A percentile compares a stretch with the other conserved stretches of the same genome.
Evolutionary conservation across 495 filamentous ascomycete species (phyloP).

Genomic region (Hypoxylon perforatum): DNA sequence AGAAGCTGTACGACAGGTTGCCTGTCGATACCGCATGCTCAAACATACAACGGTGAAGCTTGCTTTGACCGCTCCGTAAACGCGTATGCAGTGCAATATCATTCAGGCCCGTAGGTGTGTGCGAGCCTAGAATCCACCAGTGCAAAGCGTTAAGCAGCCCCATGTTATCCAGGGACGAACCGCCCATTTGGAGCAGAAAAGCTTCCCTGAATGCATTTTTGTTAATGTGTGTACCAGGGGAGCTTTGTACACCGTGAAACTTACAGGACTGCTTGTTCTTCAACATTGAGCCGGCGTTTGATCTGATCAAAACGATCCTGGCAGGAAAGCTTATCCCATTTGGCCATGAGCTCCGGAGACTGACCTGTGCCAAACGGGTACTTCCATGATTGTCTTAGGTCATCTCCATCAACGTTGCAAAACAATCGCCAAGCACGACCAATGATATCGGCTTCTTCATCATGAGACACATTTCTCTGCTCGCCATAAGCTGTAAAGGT

Average conservation of each 20-base stretch:
- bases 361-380: conserved; percentile 33
- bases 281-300: conserved; percentile 21
- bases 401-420: conserved; percentile 42
- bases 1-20: conserved; percentile 40
- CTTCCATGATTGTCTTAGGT: conserved; percentile 30
- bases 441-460: no score
- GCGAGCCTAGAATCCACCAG: conserved; percentile 39
- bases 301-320: conserved; percentile 41
- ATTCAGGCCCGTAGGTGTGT: conserved; percentile 9
- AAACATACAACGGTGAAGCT: conserved; percentile 45
- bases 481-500: no score
- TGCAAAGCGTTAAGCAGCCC: conserved; percentile 46
- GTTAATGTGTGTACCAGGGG: no score
- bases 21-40: conserved; percentile 27
- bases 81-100: conserved; percentile 36
- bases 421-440: no score
- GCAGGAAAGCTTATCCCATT: conserved; percentile 38
- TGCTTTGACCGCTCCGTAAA: conserved; percentile 45
- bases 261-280: conserved; percentile 31
- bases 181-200: conserved; percentile 36
- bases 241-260: no score
- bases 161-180: conserved; percentile 41
- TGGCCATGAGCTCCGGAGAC: conserved; percentile 33
- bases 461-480: no score
- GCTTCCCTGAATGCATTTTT: conserved; percentile 1